These are phyloP conservation scores for Trichoderma atrobrunneum DNA, from an alignment of 2,329 filamentous ascomycete genomes.

Conservation along the genomic window DNA sequence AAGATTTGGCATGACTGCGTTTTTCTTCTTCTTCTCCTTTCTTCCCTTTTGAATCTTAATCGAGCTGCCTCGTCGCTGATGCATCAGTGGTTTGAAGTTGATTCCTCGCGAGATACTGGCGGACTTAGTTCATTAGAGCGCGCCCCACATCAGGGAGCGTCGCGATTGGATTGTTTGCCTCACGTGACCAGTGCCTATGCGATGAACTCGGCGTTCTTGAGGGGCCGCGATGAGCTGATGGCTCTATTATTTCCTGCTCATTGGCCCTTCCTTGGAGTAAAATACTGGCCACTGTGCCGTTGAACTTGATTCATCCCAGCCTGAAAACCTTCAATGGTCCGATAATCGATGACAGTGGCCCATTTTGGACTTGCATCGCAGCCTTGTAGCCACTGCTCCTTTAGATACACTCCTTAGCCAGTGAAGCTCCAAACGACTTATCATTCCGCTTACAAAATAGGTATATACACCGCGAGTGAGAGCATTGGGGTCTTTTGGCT, in stretches of 20 bases:
- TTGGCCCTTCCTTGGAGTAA: constrained; percentile 26
- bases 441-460: constrained; percentile 2
- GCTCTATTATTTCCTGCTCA: constrained; percentile 25
- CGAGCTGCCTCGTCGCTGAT: constrained; percentile 16
- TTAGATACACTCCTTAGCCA: constrained; percentile 19
- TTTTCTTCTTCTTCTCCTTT: neutral
- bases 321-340: constrained; percentile 6
- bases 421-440: constrained; percentile 20
- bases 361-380: constrained; percentile 3
- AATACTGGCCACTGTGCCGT: constrained; percentile 21
- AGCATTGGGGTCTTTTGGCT: constrained; percentile 9
- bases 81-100: constrained; percentile 6
- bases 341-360: constrained; percentile 6
- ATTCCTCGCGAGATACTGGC: constrained; percentile 3
- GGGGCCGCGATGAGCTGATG: constrained; percentile 26
- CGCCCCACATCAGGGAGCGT: constrained; percentile 21
- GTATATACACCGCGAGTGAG: constrained; percentile 16
- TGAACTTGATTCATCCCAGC: constrained; percentile 5
- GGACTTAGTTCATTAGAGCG: constrained; percentile 10
- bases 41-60: neutral
- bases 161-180: constrained; percentile 17
- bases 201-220: constrained; percentile 22
- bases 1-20: neutral
- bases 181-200: constrained; percentile 27
- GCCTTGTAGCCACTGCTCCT: constrained; percentile 11